These are phyloP conservation scores for Sclerotinia minor DNA, from an alignment of 2,329 filamentous ascomycete species.

Conservation along the genomic window DNA sequence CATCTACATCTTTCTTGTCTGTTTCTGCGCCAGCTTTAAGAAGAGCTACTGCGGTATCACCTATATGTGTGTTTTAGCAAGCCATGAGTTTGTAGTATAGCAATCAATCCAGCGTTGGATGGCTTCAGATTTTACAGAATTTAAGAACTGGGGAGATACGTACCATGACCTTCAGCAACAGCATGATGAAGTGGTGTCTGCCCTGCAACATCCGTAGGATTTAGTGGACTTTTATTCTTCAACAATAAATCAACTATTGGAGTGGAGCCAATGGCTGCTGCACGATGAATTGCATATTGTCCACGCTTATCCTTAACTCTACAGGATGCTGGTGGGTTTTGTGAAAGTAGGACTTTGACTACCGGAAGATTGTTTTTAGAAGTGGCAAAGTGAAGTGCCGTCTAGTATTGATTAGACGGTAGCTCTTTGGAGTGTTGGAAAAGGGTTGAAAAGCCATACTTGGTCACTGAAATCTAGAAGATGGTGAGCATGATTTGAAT, in stretches of 20 bases:
- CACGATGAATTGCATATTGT: constrained; percentile 89
- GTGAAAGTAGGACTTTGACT: constrained; percentile 72
- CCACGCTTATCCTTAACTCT: constrained; percentile 80
- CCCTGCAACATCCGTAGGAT: constrained; percentile 78
- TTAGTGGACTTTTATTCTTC: constrained; percentile 74
- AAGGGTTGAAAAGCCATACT: constrained; percentile 43
- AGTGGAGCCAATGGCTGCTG: constrained; percentile 84
- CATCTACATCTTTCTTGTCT: constrained; percentile 73
- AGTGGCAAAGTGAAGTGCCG: constrained; percentile 85
- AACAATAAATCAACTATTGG: constrained; percentile 82
- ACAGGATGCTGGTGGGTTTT: constrained; percentile 69
- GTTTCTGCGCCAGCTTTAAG: constrained; percentile 82
- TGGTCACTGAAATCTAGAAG: constrained; percentile 63
- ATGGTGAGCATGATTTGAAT: constrained; percentile 21
- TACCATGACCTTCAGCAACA: constrained; percentile 71
- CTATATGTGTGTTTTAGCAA: constrained; percentile 42
- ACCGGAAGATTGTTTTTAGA: constrained; percentile 87
- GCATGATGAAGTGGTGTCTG: constrained; percentile 90
- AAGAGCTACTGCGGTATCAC: constrained; percentile 79
- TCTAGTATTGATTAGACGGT: constrained; percentile 50
- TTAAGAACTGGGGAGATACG: constrained; percentile 30
- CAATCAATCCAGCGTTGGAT: too few relatives aligned
- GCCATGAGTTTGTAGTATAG: not conserved
- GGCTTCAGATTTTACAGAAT: not conserved
- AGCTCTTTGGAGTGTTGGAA: not conserved